Base-by-base conservation (phyloP, 2,329 filamentous ascomycete genomes). In the Gaeumannomyces sp. region DNA sequence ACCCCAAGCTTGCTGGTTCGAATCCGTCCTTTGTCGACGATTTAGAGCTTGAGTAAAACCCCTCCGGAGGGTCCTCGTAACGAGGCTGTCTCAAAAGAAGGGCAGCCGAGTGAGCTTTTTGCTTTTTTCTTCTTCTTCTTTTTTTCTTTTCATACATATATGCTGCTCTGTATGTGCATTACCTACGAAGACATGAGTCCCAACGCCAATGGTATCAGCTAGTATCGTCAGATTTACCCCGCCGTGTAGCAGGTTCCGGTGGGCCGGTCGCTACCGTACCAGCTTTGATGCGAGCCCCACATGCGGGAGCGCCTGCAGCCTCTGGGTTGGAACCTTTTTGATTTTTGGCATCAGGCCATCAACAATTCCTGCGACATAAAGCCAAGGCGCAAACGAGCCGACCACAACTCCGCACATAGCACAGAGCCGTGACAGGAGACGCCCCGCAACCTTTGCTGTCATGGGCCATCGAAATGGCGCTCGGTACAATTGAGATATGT, bases 401-500 rank as follows among this genome's bases (percentile, higher is more conserved):
- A 53, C 28, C 58, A 14, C 58, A 22, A 16, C 28, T 60, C 27
- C 28, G 16, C 58, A 22, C 22, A 19, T 28, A 19, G 22, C 19
- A 53, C n/a, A 3, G 45, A 53, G 45, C 45, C 19, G 45, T 53
- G n/a, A 53, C n/a, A n/a, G 8, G 19, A 10, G 19, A 53, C 22
- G 22, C 22, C 45, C 45, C 38, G 38, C 38, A 22, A 53, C 3
- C 19, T 25, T 53, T 10, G 22, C 22, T 59, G 11, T 22, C 27
- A 62, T 62, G 33, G 35, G 19, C 8, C n/a, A 57, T 29, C 61
- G 45, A 56, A n/a, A 62, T 57, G 61, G 61, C 61, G 31, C 25
- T 29, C 28, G 61, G 38, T 63, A 61, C 63, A 65, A 16, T 53
- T 65, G 59, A 68, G 68, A 64, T 68, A 75, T 76, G 73, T 71